Evolutionary conservation across 2,329 filamentous ascomycete species (phyloP).

Genomic region (Helicocarpus griseus): DNA sequence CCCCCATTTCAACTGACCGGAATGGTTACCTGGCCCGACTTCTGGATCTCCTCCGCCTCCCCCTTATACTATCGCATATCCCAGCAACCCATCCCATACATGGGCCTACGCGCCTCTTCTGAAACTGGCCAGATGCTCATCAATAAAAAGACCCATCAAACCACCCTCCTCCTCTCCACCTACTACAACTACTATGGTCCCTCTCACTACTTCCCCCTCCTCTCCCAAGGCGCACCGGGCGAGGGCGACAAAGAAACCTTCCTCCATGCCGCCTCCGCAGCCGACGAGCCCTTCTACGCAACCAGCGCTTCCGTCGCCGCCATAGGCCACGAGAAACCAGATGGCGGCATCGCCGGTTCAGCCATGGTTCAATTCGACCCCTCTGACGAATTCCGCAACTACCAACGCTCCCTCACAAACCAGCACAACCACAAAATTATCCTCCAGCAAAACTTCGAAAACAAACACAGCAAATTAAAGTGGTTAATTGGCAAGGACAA

Average conservation of each 20-base stretch:
- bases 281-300: conserved; percentile 32
- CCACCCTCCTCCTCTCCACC: conserved; percentile 35
- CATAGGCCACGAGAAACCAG: conserved; percentile 18
- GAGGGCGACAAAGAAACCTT: conserved; percentile 46
- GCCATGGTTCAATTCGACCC: conserved; percentile 32
- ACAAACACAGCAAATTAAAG: conserved; percentile 20
- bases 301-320: conserved; percentile 28
- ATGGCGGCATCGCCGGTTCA: conserved; percentile 23
- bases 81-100: conserved; percentile 18
- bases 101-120: conserved; percentile 19
- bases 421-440: conserved; percentile 24
- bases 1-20: conserved; percentile 44
- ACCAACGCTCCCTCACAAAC: conserved; percentile 19
- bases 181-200: conserved; percentile 44
- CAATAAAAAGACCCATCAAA: conserved; percentile 33
- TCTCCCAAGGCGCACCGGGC: conserved; percentile 39
- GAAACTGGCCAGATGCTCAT: conserved; percentile 40
- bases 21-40: conserved; percentile 47
- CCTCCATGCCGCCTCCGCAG: conserved; percentile 33
- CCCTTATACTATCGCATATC: conserved; percentile 31
- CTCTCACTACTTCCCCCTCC: conserved; percentile 35
- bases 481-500: no score
- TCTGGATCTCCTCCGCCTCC: conserved; percentile 33
- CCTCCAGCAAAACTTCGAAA: conserved; percentile 23
- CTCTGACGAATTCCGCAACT: conserved; percentile 39